Percentiles rank a stretch among this genome's conserved stretches.
phyloP scores from a whole-genome alignment of 2,329 filamentous ascomycete genomes.

The Pseudogymnoascus destructans region DNA sequence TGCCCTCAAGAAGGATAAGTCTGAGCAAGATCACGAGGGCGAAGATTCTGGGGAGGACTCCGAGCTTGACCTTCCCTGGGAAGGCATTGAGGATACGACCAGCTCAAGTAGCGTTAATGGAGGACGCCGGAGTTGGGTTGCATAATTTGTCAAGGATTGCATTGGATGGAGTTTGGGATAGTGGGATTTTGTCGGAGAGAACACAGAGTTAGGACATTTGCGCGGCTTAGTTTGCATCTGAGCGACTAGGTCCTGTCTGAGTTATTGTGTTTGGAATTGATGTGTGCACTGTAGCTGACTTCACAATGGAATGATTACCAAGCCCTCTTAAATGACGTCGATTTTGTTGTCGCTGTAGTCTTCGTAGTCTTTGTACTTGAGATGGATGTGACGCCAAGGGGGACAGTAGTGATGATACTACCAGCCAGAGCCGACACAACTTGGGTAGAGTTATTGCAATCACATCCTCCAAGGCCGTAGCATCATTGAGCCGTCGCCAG shows the following conservation, averaged over 20 bases:
- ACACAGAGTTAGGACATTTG: background rate
- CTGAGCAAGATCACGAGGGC: background rate
- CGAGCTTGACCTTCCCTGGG: constrained; percentile 18
- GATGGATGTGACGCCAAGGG: background rate
- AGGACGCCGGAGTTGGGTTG: background rate
- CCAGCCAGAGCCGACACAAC: background rate
- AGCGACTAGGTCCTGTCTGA: background rate
- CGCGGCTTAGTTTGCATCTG: constrained; percentile 4
- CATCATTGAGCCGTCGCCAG: background rate
- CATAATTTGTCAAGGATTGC: background rate
- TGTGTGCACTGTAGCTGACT: background rate
- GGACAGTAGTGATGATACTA: background rate
- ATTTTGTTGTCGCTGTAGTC: background rate
- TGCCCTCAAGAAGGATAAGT: background rate
- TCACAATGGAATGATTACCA: constrained; percentile 3
- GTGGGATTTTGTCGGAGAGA: background rate
- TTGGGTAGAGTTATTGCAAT: background rate
- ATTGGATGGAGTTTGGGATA: constrained; percentile 2
- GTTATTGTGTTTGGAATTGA: background rate
- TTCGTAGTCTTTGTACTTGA: background rate
- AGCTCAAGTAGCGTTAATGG: constrained; percentile 1
- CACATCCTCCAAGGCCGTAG: background rate
- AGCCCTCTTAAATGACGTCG: background rate
- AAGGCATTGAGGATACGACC: constrained; percentile 17
- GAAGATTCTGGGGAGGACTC: constrained; percentile 10